These are phyloP conservation scores for Ceratocystis cubensis DNA, from an alignment of 2,329 filamentous ascomycete species.

Conservation along the genomic window DNA sequence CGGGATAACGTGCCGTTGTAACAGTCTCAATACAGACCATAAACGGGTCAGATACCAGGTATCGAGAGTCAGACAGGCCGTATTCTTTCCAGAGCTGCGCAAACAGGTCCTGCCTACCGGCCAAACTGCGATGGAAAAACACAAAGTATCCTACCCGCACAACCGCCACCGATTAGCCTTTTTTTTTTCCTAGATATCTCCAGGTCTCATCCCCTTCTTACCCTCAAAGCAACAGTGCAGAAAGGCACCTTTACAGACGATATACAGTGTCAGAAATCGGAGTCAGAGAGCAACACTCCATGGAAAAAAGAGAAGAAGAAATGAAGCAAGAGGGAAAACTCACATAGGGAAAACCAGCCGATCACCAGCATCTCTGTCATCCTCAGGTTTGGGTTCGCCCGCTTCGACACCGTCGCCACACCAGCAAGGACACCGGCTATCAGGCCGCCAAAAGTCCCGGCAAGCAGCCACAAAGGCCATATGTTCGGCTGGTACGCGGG, in stretches of 20 bases:
- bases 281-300: background rate
- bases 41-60: slow-evolving; percentile 68
- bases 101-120: slow-evolving; percentile 56
- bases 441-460: slow-evolving; percentile 1
- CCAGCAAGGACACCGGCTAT: slow-evolving; percentile 9
- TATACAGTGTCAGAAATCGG: background rate
- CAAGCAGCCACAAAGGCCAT: slow-evolving; percentile 29
- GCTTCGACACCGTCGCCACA: background rate
- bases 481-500: slow-evolving; percentile 54
- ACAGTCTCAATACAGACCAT: slow-evolving; percentile 80
- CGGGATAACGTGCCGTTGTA: slow-evolving; percentile 50
- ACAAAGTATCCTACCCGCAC: slow-evolving; percentile 55
- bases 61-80: slow-evolving; percentile 72
- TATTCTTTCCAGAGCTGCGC: slow-evolving; percentile 93
- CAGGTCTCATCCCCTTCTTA: slow-evolving; percentile 25
- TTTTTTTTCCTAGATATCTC: too few species aligned
- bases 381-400: background rate
- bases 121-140: slow-evolving; percentile 52
- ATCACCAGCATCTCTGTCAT: slow-evolving; percentile 7
- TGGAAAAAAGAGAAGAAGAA: background rate
- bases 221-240: slow-evolving; percentile 77
- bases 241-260: slow-evolving; percentile 39
- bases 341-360: slow-evolving; percentile 18
- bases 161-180: background rate
- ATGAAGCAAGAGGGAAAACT: background rate